These are phyloP conservation scores for Williopsis jadinii DNA, from an alignment of 1,139 yeast genomes.

Conservation along the genomic window DNA sequence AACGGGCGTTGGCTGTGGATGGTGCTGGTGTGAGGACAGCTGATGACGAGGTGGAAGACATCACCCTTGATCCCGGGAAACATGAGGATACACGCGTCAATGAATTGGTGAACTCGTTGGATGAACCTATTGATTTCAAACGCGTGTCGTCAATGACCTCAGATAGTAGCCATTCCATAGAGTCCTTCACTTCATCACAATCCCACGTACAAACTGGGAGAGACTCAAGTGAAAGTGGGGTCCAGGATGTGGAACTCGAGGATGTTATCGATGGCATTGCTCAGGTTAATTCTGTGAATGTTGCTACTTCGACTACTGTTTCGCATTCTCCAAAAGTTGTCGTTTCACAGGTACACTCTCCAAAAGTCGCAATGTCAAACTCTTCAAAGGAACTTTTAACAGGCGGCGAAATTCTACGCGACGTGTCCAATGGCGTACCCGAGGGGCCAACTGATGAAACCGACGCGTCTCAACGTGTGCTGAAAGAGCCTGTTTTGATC, in stretches of 20 bases:
- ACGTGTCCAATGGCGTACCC: too few relatives aligned
- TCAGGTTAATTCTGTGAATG: neutral
- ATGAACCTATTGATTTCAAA: constrained; percentile 32
- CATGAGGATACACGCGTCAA: constrained; percentile 18
- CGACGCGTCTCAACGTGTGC: too few relatives aligned
- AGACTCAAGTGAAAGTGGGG: too few relatives aligned
- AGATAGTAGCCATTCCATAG: constrained; percentile 11
- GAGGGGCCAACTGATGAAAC: too few relatives aligned
- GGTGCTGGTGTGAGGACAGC: too few relatives aligned
- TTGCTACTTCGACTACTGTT: neutral
- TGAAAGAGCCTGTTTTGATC: too few relatives aligned
- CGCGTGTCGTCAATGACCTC: constrained; percentile 29
- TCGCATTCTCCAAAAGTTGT: too few relatives aligned
- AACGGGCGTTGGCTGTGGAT: too few relatives aligned
- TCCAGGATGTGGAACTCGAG: neutral
- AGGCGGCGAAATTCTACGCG: too few relatives aligned
- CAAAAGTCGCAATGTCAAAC: neutral
- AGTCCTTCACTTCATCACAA: constrained; percentile 11
- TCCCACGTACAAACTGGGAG: neutral
- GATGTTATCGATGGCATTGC: constrained; percentile 1
- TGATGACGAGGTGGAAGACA: neutral
- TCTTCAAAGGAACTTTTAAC: neutral
- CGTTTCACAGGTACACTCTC: too few relatives aligned
- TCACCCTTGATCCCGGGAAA: constrained; percentile 39
- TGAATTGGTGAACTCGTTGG: constrained; percentile 22